phyloP scores from a whole-genome alignment of 2,329 filamentous ascomycete genomes.

The Ceratocystis destructans region DNA sequence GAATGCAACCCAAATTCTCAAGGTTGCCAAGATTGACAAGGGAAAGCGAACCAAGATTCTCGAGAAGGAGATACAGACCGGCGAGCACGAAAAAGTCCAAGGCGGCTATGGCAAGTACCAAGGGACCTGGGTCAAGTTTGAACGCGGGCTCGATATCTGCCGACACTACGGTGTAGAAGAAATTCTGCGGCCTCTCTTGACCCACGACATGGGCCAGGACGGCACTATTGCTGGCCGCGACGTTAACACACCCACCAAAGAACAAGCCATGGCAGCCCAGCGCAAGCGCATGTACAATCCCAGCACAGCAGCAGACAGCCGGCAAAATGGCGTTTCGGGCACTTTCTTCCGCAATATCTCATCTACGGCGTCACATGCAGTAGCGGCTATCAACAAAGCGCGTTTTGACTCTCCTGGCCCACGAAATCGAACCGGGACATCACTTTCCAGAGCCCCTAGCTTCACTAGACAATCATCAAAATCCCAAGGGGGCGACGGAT shows the following conservation, averaged over 20 bases:
- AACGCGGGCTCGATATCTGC: conserved; percentile 83
- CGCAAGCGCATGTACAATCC: conserved; percentile 80
- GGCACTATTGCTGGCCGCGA: conserved; percentile 56
- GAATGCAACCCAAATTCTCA: conserved; percentile 96
- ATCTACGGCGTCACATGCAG: conserved; percentile 77
- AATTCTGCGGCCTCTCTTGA: conserved; percentile 56
- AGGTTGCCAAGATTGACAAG: conserved; percentile 94
- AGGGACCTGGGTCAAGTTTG: conserved; percentile 95
- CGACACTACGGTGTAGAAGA: conserved; percentile 67
- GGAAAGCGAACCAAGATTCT: conserved; percentile 94
- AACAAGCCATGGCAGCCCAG: conserved; percentile 94
- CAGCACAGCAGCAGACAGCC: conserved; percentile 48
- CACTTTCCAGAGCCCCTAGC: conserved; percentile 37
- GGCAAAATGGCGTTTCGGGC: conserved; percentile 54
- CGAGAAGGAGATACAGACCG: conserved; percentile 92
- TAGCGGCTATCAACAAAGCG: conserved; percentile 93
- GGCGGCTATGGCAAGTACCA: conserved; percentile 98
- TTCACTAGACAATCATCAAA: conserved; percentile 60
- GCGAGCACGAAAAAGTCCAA: conserved; percentile 96
- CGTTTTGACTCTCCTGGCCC: conserved; percentile 78
- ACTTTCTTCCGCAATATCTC: conserved; percentile 98
- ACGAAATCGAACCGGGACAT: conserved; percentile 33
- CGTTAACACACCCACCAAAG: conserved; percentile 91
- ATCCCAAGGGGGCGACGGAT: conserved; percentile 50
- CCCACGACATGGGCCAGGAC: conserved; percentile 68